phyloP scores from a whole-genome alignment of 2,329 filamentous ascomycete species.

The Claviceps sp. region DNA sequence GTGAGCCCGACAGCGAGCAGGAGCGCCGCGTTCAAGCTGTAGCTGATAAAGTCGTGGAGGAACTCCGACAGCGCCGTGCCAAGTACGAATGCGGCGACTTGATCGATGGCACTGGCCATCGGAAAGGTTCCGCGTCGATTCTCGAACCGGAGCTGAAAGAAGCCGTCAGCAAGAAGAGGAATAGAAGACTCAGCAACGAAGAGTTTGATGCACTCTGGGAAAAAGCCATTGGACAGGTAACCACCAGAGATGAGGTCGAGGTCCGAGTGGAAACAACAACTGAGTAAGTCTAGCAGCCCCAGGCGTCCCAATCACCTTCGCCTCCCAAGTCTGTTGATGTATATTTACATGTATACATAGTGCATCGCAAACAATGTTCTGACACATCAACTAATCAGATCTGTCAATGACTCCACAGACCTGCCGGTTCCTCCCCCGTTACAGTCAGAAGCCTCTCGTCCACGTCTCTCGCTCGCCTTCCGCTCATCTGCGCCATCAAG shows the following conservation, averaged over 20 bases:
- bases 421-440: slow-evolving; percentile 49
- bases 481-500: slow-evolving; percentile 69
- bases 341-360: no score
- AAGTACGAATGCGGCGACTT: slow-evolving; percentile 81
- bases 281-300: slow-evolving; percentile 34
- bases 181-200: slow-evolving; percentile 68
- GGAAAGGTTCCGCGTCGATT: slow-evolving; percentile 42
- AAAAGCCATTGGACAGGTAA: slow-evolving; percentile 60
- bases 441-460: slow-evolving; percentile 56
- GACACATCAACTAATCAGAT: slow-evolving; percentile 76
- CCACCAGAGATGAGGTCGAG: slow-evolving; percentile 46
- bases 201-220: slow-evolving; percentile 88
- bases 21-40: slow-evolving; percentile 75
- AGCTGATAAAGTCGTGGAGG: slow-evolving; percentile 75
- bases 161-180: slow-evolving; percentile 60
- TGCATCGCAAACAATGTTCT: slow-evolving; percentile 23
- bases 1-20: slow-evolving; percentile 90
- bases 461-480: slow-evolving; percentile 82
- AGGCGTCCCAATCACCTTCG: slow-evolving; percentile 6
- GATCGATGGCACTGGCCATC: slow-evolving; percentile 45
- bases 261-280: slow-evolving; percentile 21
- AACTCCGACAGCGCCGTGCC: slow-evolving; percentile 71
- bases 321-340: no score
- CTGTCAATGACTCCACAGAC: slow-evolving; percentile 59
- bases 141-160: slow-evolving; percentile 65